phyloP scores from a whole-genome alignment of 2,329 filamentous ascomycete genomes.

The Bipolaris sorokiniana region DNA sequence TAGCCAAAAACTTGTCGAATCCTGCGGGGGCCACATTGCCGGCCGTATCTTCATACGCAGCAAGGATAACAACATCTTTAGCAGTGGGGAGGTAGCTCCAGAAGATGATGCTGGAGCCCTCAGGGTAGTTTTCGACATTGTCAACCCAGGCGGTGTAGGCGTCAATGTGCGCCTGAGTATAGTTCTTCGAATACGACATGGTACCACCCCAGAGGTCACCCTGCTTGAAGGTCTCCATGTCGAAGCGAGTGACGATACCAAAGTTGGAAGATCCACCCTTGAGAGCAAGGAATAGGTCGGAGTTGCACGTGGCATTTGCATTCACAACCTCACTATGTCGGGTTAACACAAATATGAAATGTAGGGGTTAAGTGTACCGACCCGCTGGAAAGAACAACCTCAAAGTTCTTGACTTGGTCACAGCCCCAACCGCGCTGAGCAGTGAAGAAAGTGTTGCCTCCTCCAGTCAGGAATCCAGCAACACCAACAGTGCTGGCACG shows the following conservation, averaged over 20 bases:
- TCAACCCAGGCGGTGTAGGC: constrained; percentile 32
- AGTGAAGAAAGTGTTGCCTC: constrained; percentile 37
- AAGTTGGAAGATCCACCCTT: constrained; percentile 42
- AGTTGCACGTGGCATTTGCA: constrained; percentile 43
- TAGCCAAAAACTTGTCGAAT: constrained; percentile 32
- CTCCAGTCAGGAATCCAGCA: constrained; percentile 36
- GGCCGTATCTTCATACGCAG: constrained; percentile 28
- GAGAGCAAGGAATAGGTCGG: constrained; percentile 50
- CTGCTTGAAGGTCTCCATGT: constrained; percentile 29
- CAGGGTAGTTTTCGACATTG: constrained; percentile 31
- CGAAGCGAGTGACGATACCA: constrained; percentile 35
- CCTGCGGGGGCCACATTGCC: constrained; percentile 26
- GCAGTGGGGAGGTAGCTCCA: constrained; percentile 29
- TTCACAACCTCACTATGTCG: constrained; percentile 39
- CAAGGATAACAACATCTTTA: constrained; percentile 26
- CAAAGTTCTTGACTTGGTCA: constrained; percentile 38
- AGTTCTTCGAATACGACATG: constrained; percentile 22
- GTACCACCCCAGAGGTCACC: constrained; percentile 34
- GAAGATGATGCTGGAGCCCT: constrained; percentile 32
- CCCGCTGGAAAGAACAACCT: constrained; percentile 50
- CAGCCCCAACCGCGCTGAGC: constrained; percentile 31
- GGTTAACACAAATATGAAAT: constrained; percentile 34
- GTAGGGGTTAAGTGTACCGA: not conserved
- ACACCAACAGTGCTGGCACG: constrained; percentile 37
- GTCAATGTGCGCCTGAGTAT: constrained; percentile 23